phyloP scores from a whole-genome alignment of 176 grass and related monocot genomes.

The Oryza meridionalis region DNA sequence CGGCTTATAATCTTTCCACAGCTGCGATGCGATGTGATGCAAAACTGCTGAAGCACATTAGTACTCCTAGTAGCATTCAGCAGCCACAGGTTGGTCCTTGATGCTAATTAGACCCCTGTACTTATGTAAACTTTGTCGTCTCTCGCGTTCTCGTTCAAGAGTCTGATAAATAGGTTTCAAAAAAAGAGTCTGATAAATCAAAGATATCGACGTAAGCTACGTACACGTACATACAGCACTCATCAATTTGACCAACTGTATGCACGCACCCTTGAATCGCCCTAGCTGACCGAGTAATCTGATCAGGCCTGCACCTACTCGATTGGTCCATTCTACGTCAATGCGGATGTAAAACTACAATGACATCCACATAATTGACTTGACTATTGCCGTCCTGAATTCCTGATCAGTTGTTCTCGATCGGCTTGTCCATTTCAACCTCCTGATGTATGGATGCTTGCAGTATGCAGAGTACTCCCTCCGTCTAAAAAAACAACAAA shows the following conservation, averaged over 20 bases:
- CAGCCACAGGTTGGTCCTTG: not conserved
- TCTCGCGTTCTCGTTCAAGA: not conserved
- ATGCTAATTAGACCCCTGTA: not conserved
- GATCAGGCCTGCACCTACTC: not conserved
- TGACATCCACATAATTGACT: constrained; percentile 13
- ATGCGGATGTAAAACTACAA: not conserved
- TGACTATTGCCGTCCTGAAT: constrained; percentile 3
- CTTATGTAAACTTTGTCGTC: not conserved
- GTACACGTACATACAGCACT: no score
- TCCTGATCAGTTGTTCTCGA: not conserved
- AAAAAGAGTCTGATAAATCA: not conserved
- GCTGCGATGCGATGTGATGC: no score
- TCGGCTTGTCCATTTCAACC: constrained; percentile 13
- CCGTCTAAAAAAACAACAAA: no score
- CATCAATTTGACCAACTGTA: not conserved
- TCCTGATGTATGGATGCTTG: not conserved
- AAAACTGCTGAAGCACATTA: no score
- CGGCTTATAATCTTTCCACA: no score
- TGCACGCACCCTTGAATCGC: no score
- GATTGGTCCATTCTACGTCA: constrained; percentile 25
- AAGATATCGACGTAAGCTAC: constrained; percentile 4
- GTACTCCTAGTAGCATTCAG: no score
- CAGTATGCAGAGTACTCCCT: not conserved
- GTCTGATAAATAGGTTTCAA: no score
- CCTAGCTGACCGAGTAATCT: no score